phyloP scores from a whole-genome alignment of 2,329 filamentous ascomycete species.

The Neonectria sp. region DNA sequence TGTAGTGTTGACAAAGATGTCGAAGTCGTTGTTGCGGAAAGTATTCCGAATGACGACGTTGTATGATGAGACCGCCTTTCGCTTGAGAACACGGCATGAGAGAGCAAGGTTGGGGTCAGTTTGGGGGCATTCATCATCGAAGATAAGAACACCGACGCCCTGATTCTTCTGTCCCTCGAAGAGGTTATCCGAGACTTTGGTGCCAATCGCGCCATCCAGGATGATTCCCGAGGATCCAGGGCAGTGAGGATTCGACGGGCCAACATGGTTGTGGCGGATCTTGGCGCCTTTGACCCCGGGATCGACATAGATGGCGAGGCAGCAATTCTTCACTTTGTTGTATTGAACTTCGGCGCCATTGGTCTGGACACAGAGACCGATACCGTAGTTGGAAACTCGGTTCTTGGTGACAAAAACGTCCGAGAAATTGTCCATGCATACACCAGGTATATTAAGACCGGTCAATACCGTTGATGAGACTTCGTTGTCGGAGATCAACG shows the following conservation, averaged over 20 bases:
- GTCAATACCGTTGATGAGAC: conserved; percentile 38
- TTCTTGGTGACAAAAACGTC: conserved; percentile 49
- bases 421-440: conserved; percentile 55
- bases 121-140: conserved; percentile 43
- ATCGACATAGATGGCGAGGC: conserved; percentile 53
- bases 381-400: conserved; percentile 47
- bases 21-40: conserved; percentile 48
- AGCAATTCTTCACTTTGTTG: conserved; percentile 51
- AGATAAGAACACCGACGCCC: conserved; percentile 42
- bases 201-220: conserved; percentile 47
- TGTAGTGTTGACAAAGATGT: conserved; percentile 39
- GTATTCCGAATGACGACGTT: conserved; percentile 51
- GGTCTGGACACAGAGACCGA: conserved; percentile 56
- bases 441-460: conserved; percentile 44
- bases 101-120: conserved; percentile 6
- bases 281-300: conserved; percentile 49
- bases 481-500: conserved; percentile 47
- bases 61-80: conserved; percentile 37
- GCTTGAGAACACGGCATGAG: conserved; percentile 29
- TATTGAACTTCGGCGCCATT: conserved; percentile 48
- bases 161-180: conserved; percentile 44
- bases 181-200: conserved; percentile 48
- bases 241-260: conserved; percentile 33
- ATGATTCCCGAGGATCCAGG: conserved; percentile 43
- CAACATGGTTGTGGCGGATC: conserved; percentile 50